These are phyloP conservation scores for Pseudomonodictys pantanalensis DNA, from an alignment of 495 filamentous ascomycete species.

Conservation along the genomic window DNA sequence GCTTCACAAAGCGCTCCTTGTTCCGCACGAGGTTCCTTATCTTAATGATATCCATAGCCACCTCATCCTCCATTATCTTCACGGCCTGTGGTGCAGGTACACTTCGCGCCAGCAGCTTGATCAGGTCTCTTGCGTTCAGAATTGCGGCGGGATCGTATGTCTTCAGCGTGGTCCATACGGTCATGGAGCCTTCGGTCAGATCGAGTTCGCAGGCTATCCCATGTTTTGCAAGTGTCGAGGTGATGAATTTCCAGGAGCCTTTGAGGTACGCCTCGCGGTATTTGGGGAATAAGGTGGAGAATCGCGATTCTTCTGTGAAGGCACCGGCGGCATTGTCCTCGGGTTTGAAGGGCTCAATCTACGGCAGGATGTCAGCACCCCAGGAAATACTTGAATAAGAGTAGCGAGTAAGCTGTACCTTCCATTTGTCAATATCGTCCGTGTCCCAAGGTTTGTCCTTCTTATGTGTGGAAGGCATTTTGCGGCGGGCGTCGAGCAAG, in stretches of 20 bases:
- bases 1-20: conserved; percentile 96
- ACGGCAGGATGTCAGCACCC: neutral
- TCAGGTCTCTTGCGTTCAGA: conserved; percentile 88
- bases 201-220: conserved; percentile 87
- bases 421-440: conserved; percentile 97
- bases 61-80: conserved; percentile 88
- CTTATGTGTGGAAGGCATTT: conserved; percentile 93
- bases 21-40: conserved; percentile 85
- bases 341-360: conserved; percentile 76
- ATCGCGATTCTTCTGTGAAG: conserved; percentile 89
- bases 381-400: too few species aligned
- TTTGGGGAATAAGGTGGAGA: conserved; percentile 89
- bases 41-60: conserved; percentile 92
- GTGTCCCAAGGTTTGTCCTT: conserved; percentile 97
- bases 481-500: neutral
- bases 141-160: conserved; percentile 94
- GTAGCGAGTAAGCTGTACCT: too few species aligned
- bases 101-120: conserved; percentile 86
- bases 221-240: conserved; percentile 73
- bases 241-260: conserved; percentile 84
- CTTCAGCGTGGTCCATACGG: conserved; percentile 89
- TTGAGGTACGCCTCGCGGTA: conserved; percentile 94
- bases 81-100: conserved; percentile 91
- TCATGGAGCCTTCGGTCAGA: conserved; percentile 94
- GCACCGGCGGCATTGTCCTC: conserved; percentile 81